These are phyloP conservation scores for Phoma sp. DNA, from an alignment of 2,329 filamentous ascomycete species.

Conservation along the genomic window DNA sequence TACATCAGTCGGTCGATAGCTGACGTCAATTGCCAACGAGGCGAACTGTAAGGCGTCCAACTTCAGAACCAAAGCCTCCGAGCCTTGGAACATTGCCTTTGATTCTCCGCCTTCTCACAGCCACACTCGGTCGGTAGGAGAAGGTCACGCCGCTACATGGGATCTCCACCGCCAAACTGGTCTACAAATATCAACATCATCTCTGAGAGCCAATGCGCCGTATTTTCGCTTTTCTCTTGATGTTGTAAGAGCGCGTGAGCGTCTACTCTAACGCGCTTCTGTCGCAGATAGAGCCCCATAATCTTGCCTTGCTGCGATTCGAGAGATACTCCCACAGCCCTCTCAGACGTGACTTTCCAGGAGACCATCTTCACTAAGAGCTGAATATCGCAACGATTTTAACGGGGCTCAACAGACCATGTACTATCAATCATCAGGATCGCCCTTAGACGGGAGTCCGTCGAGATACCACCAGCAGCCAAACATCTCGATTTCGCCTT, in stretches of 20 bases:
- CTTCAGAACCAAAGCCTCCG: conserved; percentile 2
- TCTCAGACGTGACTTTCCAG: not conserved
- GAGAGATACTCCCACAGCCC: not conserved
- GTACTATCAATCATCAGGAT: conserved; percentile 15
- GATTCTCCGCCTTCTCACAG: not conserved
- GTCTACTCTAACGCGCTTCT: no score
- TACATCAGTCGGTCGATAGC: not conserved
- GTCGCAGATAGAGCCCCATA: not conserved
- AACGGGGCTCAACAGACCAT: conserved; percentile 13
- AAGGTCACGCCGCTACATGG: not conserved
- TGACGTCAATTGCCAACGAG: conserved; percentile 9
- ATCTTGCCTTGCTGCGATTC: not conserved
- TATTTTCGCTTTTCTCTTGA: no score
- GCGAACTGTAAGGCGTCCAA: conserved; percentile 22
- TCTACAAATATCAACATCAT: not conserved
- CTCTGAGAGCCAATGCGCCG: not conserved
- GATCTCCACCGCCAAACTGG: not conserved
- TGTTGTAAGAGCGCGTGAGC: no score
- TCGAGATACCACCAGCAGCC: conserved; percentile 12
- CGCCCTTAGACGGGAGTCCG: conserved; percentile 15
- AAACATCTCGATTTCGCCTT: conserved; percentile 7
- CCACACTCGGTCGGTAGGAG: not conserved
- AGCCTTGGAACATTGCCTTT: not conserved
- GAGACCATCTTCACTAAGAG: not conserved
- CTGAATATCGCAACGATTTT: conserved; percentile 9